phyloP scores from a whole-genome alignment of 2,329 filamentous ascomycete species.

The Thielaviopsis populi region DNA sequence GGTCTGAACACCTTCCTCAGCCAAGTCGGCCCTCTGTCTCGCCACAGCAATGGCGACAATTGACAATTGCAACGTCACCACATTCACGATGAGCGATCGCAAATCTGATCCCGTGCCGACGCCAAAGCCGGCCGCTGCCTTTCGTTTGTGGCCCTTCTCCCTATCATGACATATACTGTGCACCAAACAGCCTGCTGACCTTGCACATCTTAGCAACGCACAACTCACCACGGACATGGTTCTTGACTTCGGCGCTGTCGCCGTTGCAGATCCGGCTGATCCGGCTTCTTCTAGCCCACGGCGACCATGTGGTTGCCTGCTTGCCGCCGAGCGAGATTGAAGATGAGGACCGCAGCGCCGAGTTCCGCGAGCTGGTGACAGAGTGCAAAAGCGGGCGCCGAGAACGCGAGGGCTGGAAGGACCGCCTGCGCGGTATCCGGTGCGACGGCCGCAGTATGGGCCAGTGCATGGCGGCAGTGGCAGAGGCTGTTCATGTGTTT shows the following conservation, averaged over 20 bases:
- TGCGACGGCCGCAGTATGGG: conserved; percentile 48
- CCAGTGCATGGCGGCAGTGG: conserved; percentile 72
- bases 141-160: conserved; percentile 6
- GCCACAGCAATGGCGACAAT: background rate
- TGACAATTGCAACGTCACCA: background rate
- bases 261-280: conserved; percentile 73
- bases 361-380: conserved; percentile 66
- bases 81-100: conserved; percentile 3
- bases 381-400: conserved; percentile 48
- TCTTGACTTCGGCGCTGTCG: conserved; percentile 74
- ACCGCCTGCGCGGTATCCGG: conserved; percentile 52
- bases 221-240: conserved; percentile 75
- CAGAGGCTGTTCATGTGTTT: conserved; percentile 72
- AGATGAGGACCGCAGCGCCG: conserved; percentile 56
- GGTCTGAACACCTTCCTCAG: background rate
- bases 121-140: conserved; percentile 6
- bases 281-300: conserved; percentile 69
- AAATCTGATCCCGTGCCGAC: background rate
- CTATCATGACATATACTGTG: background rate
- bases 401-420: conserved; percentile 63
- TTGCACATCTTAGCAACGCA: conserved; percentile 37
- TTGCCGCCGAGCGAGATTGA: conserved; percentile 66
- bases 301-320: conserved; percentile 78
- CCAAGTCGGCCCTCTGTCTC: background rate
- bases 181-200: background rate